A percentile compares a stretch with the other conserved stretches of the same genome.
These are phyloP conservation scores for Atkinsonella texensis DNA, from an alignment of 2,329 filamentous ascomycete genomes.

Conservation along the genomic window DNA sequence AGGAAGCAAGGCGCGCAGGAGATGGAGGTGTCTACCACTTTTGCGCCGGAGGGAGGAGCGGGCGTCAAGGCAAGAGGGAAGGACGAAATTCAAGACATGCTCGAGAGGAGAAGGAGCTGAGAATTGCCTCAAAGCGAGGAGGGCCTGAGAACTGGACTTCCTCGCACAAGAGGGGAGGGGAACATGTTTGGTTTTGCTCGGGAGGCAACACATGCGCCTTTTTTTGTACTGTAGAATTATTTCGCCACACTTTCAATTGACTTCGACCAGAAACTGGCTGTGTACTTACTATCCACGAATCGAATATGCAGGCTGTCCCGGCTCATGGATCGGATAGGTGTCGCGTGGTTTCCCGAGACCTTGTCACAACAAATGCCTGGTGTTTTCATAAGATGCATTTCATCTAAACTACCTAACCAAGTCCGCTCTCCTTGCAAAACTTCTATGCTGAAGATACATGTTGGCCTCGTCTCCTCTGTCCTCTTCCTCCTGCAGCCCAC, in stretches of 20 bases:
- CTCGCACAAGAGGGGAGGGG: not conserved
- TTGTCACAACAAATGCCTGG: too few species aligned
- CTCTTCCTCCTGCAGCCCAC: not conserved
- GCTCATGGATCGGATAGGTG: too few species aligned
- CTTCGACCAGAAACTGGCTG: not conserved
- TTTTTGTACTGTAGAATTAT: not conserved
- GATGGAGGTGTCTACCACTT: constrained; percentile 33
- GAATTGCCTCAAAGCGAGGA: too few species aligned
- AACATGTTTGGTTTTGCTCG: not conserved
- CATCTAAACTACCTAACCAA: not conserved
- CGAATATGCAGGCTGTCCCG: not conserved
- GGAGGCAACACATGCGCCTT: not conserved
- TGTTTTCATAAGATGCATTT: not conserved
- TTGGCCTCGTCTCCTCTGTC: not conserved
- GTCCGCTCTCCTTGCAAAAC: not conserved
- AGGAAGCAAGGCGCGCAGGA: constrained; percentile 58
- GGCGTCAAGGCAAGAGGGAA: constrained; percentile 20
- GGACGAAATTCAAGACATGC: constrained; percentile 27
- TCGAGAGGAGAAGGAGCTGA: constrained; percentile 24
- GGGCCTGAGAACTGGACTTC: too few species aligned
- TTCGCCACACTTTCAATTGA: not conserved
- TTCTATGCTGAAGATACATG: not conserved
- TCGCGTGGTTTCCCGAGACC: too few species aligned
- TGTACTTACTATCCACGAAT: not conserved
- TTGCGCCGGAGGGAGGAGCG: constrained; percentile 22